These are phyloP conservation scores for Cladosporium sp. DNA, from an alignment of 2,329 filamentous ascomycete genomes.

Conservation along the genomic window DNA sequence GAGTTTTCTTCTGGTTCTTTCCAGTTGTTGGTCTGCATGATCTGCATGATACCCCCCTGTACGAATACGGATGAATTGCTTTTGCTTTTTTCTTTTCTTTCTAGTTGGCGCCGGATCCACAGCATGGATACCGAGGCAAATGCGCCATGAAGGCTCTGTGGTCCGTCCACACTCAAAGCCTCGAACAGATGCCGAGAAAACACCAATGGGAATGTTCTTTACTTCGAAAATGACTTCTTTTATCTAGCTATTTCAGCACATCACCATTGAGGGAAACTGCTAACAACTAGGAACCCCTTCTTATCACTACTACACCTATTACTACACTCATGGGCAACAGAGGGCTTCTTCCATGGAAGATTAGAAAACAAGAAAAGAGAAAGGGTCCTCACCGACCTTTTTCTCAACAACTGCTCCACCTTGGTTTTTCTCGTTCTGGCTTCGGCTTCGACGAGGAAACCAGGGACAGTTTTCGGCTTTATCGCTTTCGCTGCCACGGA, in stretches of 20 bases:
- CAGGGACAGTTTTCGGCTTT: not conserved
- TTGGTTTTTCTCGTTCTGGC: not conserved
- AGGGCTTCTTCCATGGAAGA: not conserved
- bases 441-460: not conserved
- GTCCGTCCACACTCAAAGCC: not conserved
- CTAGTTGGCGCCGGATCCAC: slow-evolving; percentile 6
- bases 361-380: not conserved
- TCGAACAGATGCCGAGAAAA: not conserved
- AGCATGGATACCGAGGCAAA: not conserved
- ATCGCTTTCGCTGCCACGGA: no score
- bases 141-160: not conserved
- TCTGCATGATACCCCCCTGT: slow-evolving; percentile 9
- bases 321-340: not conserved
- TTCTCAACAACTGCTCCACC: not conserved
- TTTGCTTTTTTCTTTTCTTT: slow-evolving; percentile 1
- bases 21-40: not conserved
- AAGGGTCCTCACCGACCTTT: not conserved
- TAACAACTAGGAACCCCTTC: not conserved
- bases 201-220: not conserved
- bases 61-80: slow-evolving; percentile 7
- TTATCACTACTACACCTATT: not conserved
- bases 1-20: not conserved
- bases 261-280: not conserved
- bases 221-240: not conserved
- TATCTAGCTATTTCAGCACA: not conserved